A percentile compares a stretch with the other conserved stretches of the same genome.
phyloP scores from a whole-genome alignment of 495 filamentous ascomycete genomes.

The Lophiostoma macrostomum region DNA sequence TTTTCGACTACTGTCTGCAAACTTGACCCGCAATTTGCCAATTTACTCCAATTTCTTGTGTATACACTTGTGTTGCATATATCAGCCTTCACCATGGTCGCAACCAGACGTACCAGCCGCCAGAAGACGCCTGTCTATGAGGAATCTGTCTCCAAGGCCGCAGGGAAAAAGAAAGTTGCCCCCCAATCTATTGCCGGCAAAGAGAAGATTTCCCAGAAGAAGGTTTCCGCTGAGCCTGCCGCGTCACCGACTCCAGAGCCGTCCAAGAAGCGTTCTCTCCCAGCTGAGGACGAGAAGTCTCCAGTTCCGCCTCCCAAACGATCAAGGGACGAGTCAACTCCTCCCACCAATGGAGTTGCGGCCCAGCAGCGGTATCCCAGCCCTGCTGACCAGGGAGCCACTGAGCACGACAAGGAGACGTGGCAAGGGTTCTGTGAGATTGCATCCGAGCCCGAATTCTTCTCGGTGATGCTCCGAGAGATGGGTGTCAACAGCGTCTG shows the following conservation, averaged over 20 bases:
- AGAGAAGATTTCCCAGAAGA: not conserved
- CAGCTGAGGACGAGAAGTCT: not conserved
- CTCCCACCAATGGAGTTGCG: constrained; percentile 1
- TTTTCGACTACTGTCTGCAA: too few species aligned
- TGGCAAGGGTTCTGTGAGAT: constrained; percentile 86
- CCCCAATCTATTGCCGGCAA: not conserved
- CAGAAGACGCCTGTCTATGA: too few species aligned
- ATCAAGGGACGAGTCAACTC: not conserved
- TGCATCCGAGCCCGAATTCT: constrained; percentile 87
- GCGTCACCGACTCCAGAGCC: not conserved
- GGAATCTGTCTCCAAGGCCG: not conserved
- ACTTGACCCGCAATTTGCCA: too few species aligned
- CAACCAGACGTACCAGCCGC: too few species aligned
- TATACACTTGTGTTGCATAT: too few species aligned
- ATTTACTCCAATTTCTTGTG: too few species aligned
- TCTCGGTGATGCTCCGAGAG: constrained; percentile 76
- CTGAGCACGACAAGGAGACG: constrained; percentile 42
- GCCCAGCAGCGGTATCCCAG: constrained; percentile 23
- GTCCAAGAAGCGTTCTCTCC: not conserved
- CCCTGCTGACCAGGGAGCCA: constrained; percentile 44
- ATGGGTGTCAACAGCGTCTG: constrained; percentile 72
- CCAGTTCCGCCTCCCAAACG: not conserved
- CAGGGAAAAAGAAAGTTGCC: not conserved
- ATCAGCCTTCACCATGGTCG: too few species aligned
- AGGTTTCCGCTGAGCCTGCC: not conserved